These are phyloP conservation scores for Oryza brachyantha DNA, from an alignment of 176 grass and related monocot genomes.

Conservation along the genomic window DNA sequence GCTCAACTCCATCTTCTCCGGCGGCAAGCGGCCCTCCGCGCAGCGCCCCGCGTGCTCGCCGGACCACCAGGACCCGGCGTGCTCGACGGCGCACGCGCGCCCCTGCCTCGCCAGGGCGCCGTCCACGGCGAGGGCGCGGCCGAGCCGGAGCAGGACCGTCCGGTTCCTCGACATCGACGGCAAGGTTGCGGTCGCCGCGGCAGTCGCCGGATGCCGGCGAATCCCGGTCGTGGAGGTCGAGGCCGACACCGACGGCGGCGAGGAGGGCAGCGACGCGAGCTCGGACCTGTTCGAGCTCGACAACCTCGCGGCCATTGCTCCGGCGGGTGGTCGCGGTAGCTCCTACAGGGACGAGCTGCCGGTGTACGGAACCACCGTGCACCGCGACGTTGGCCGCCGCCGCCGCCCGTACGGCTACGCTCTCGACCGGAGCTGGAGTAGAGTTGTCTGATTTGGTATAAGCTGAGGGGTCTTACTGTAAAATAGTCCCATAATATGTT, in stretches of 20 bases:
- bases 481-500: neutral
- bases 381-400: slow-evolving; percentile 3
- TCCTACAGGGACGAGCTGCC: slow-evolving; percentile 62
- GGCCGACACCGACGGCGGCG: slow-evolving; percentile 41
- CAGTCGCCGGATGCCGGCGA: slow-evolving; percentile 9
- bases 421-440: slow-evolving; percentile 35
- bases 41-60: neutral
- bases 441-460: neutral
- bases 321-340: neutral
- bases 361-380: slow-evolving; percentile 75
- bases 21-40: slow-evolving; percentile 24
- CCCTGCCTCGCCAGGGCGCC: slow-evolving; percentile 64
- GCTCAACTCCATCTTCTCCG: slow-evolving; percentile 72
- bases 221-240: slow-evolving; percentile 42
- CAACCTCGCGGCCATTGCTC: slow-evolving; percentile 38
- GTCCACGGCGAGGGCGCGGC: slow-evolving; percentile 19
- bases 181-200: slow-evolving; percentile 28
- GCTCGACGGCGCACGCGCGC: slow-evolving; percentile 53
- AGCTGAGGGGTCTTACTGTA: neutral
- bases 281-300: slow-evolving; percentile 93
- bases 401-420: slow-evolving; percentile 22
- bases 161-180: slow-evolving; percentile 49
- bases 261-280: slow-evolving; percentile 68
- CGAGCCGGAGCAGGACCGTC: slow-evolving; percentile 48
- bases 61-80: slow-evolving; percentile 34